phyloP scores from a whole-genome alignment of 352 stramenopile species.

The Phytophthora pini region DNA sequence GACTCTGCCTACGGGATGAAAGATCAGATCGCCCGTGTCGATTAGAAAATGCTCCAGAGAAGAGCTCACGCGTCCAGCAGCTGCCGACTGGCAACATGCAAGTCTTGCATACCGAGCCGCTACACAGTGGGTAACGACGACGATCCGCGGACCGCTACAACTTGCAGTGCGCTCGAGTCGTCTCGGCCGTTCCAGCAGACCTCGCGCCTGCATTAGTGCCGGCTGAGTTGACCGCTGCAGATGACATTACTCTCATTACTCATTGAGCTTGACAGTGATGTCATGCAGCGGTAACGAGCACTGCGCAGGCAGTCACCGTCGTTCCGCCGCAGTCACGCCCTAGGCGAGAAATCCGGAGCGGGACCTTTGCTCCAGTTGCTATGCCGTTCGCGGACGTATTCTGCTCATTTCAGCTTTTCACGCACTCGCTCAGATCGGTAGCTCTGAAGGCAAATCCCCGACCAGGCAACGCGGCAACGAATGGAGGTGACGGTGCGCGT shows the following conservation, averaged over 20 bases:
- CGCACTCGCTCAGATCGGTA: conserved; percentile 9
- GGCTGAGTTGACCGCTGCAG: conserved; percentile 9
- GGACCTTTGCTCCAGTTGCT: conserved; percentile 7
- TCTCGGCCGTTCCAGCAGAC: conserved; percentile 7
- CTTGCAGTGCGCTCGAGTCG: conserved; percentile 7
- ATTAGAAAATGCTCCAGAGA: conserved; percentile 43
- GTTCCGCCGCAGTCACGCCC: conserved; percentile 16
- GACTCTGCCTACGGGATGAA: neutral
- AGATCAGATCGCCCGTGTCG: conserved; percentile 31
- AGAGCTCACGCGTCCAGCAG: conserved; percentile 21
- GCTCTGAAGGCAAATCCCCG: conserved; percentile 29
- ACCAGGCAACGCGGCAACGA: conserved; percentile 25
- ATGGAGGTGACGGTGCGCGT: conserved; percentile 62
- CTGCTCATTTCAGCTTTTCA: conserved; percentile 35
- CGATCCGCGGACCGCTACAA: neutral
- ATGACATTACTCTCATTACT: conserved; percentile 35
- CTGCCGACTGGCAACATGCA: neutral
- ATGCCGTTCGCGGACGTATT: conserved; percentile 10
- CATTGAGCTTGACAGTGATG: conserved; percentile 16
- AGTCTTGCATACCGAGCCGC: neutral
- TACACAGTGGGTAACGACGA: neutral
- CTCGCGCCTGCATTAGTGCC: conserved; percentile 18
- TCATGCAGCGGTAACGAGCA: conserved; percentile 18
- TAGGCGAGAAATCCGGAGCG: conserved; percentile 9
- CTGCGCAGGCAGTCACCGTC: conserved; percentile 8